These are phyloP conservation scores for Sclerotinia trifoliorum DNA, from an alignment of 2,329 filamentous ascomycete genomes.

Conservation along the genomic window DNA sequence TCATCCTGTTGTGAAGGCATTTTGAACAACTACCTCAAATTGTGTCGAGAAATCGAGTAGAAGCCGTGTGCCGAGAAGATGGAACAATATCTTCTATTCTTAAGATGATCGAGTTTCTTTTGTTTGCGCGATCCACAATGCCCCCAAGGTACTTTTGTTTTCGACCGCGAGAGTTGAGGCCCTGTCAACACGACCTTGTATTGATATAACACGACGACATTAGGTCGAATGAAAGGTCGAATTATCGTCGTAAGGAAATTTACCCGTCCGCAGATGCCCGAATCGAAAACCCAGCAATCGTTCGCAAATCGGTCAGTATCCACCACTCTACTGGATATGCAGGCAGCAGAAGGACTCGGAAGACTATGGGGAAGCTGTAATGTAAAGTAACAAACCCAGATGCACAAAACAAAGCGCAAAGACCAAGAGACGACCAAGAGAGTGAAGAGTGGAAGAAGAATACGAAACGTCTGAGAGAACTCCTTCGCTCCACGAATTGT, in stretches of 20 bases:
- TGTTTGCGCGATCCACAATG: conserved; percentile 28
- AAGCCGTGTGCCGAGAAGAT: conserved; percentile 23
- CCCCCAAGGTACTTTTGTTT: conserved; percentile 26
- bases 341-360: conserved; percentile 19
- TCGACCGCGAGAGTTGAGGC: conserved; percentile 19
- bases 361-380: conserved; percentile 24
- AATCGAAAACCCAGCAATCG: conserved; percentile 29
- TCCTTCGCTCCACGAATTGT: conserved; percentile 17
- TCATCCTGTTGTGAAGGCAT: conserved; percentile 31
- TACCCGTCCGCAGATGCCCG: conserved; percentile 15
- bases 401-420: conserved; percentile 21
- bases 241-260: conserved; percentile 12
- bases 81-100: neutral
- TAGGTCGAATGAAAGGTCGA: conserved; percentile 29
- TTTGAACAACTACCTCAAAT: conserved; percentile 22
- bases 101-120: conserved; percentile 23
- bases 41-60: conserved; percentile 23
- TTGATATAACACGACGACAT: conserved; percentile 32
- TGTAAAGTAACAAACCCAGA: conserved; percentile 21
- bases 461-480: conserved; percentile 32
- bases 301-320: conserved; percentile 12
- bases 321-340: conserved; percentile 18
- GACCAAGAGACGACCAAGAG: conserved; percentile 32
- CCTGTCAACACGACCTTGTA: conserved; percentile 35
- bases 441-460: conserved; percentile 29